Base-by-base conservation (phyloP, 2,329 filamentous ascomycete species). In the Incumbomyces lentus region DNA sequence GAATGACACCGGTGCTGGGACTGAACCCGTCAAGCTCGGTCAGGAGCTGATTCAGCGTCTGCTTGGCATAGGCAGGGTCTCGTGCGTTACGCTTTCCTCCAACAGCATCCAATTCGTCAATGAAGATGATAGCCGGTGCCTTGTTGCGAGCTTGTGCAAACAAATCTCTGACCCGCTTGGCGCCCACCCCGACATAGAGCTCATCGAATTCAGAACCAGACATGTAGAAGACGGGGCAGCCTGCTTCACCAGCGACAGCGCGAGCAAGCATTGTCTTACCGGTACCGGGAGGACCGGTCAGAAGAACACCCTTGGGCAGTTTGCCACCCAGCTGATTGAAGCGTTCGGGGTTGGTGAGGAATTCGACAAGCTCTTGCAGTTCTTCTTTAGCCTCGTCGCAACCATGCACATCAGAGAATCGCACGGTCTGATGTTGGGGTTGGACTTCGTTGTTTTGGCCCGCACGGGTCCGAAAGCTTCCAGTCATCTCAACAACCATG, bases 181-280 rank as follows among this genome's bases (percentile, higher is more conserved):
- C 88, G 61, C 89, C 88, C 45, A 98, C 92, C 62, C 92, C 92
- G 31, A 98, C 93, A 60, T 95, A 98, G 44, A 98, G 84, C 67
- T 98, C 92, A 60, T 98, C 92, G 62, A 98, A 98, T 64, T 98
- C 92, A 49, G 87, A 94, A 42, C 92, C 92, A 60, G 92, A 98
- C 90, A 98, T 96, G 75, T 95, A 98, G 75, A 96, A 98, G 75
- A 98, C 98, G 1, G 92, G 92, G 14, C 98, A 92, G 47, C 90
- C 92, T 45, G 92, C 89, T 70, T 98, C 92, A 44, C 92, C 92
- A 40, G 92, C 92, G 50, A 98, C 92, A 46, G 92, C 93, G 59
- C 92, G 83, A 52, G 92, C 92, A 51, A 98, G 78, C 34, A 98
- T 78, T 11, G 92, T 98, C 70, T 98, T 98, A 69, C 92, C 92